Evolutionary conservation across 2,329 filamentous ascomycete species (phyloP), one percentile per base, ranked within the genome.

Genomic region (Ophioceras dolichostomum): DNA sequence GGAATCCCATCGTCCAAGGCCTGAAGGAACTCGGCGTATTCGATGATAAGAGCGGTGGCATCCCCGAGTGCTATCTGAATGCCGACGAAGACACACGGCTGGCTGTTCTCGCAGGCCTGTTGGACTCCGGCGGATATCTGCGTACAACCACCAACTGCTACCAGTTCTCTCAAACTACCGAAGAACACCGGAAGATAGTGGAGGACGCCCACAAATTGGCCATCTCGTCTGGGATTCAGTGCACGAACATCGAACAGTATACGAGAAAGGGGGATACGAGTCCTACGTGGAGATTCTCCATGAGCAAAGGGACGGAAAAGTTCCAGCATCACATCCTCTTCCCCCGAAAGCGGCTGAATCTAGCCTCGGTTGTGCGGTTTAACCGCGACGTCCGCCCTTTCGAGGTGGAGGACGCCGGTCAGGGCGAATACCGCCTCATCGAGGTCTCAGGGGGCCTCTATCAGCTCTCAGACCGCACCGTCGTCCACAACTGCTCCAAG

Each of bases 401-500:
- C 31, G 31, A 33, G 17, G 31, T 33, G 17, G 31, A 33, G 31
- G 31, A 33, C 31, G 31, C 31, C 31, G 31, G 31, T 16, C 16
- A 33, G 10, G 31, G 31, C 18, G 17, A 33, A 16, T 33, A 16
- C 31, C 31, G 31, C 31, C 31, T 33, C 31, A 33, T 33, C 31
- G 31, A 33, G 31, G 31, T 33, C 31, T 33, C 31, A 19, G 31
- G 31, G 5, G 31, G 14, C 10, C 31, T 33, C 31, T 33, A 16
- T 18, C 31, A 33, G 31, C 31, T 33, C 20, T 8, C 31, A 20
- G 31, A 33, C 21, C 31, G 31, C 31, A 33, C 31, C 31, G 31
- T 33, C 16, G 18, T 33, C 12, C 31, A 33, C 19, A 33, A 33
- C 22, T 26, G 22, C 22, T 26, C 22, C 38, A 82, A 80, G 53